Conservation (phyloP, 1,284 basidiomycete species). For the Fomitiporia mediterranea region DNA sequence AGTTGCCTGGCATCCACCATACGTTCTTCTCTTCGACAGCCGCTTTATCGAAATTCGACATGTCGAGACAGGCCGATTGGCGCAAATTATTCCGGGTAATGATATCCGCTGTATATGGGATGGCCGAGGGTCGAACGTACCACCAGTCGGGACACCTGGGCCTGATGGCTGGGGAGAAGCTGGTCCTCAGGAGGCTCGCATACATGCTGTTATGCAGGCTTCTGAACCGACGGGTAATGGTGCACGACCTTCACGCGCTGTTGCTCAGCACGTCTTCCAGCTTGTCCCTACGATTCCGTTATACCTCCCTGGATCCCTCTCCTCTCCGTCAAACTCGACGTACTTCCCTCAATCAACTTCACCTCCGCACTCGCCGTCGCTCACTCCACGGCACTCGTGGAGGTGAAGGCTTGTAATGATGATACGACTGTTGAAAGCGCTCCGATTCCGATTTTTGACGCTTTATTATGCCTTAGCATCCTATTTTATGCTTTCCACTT, state of each 20-base stretch:
- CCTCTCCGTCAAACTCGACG: constrained; percentile 56
- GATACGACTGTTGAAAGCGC: too few species aligned
- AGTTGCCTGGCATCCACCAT: constrained; percentile 85
- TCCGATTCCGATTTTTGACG: neutral
- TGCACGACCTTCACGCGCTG: constrained; percentile 34
- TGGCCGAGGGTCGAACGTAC: constrained; percentile 54
- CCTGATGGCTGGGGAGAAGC: constrained; percentile 40
- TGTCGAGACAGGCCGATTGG: constrained; percentile 76
- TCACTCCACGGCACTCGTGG: constrained; percentile 33
- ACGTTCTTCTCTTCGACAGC: constrained; percentile 85
- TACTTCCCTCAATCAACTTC: constrained; percentile 58
- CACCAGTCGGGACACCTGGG: constrained; percentile 34
- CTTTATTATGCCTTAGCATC: constrained; percentile 1
- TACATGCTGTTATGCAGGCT: constrained; percentile 72
- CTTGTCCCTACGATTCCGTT: constrained; percentile 74
- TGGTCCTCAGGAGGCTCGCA: constrained; percentile 62
- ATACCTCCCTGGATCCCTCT: constrained; percentile 54
- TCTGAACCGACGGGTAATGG: constrained; percentile 38
- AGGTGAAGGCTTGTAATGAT: constrained; percentile 25
- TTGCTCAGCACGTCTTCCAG: constrained; percentile 76
- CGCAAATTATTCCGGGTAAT: constrained; percentile 82
- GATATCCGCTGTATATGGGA: constrained; percentile 89
- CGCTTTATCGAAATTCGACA: constrained; percentile 94
- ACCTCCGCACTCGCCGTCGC: constrained; percentile 49
- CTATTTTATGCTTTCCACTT: neutral